Percentiles rank a stretch among this genome's conserved stretches.
These are phyloP conservation scores for Rutstroemia sp. DNA, from an alignment of 2,329 filamentous ascomycete genomes.

Conservation along the genomic window DNA sequence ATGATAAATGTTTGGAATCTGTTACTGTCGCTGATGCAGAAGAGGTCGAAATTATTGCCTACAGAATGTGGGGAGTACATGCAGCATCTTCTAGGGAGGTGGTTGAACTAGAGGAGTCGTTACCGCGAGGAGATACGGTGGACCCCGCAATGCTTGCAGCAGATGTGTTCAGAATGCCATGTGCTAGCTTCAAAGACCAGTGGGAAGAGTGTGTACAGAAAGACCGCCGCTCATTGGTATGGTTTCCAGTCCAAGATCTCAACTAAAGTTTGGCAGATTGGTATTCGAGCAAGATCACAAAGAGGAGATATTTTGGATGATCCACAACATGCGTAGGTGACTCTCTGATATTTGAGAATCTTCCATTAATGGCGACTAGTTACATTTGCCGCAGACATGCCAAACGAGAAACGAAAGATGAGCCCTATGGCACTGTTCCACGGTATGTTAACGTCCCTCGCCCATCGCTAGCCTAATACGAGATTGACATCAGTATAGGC, in stretches of 20 bases:
- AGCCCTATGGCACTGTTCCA: slow-evolving; percentile 91
- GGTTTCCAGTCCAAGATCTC: background rate
- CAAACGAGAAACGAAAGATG: slow-evolving; percentile 77
- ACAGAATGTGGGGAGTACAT: too few species aligned
- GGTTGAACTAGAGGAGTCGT: too few species aligned
- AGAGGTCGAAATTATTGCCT: too few species aligned
- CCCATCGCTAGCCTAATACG: background rate
- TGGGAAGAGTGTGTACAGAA: slow-evolving; percentile 23
- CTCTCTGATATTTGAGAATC: background rate
- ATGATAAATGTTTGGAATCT: too few species aligned
- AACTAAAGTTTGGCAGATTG: slow-evolving; percentile 17
- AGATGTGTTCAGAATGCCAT: slow-evolving; percentile 22
- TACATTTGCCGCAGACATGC: slow-evolving; percentile 13
- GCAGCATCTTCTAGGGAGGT: too few species aligned
- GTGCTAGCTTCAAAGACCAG: slow-evolving; percentile 17
- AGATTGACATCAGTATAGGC: background rate
- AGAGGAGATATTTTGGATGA: slow-evolving; percentile 22
- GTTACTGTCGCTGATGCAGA: too few species aligned
- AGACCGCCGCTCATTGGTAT: background rate
- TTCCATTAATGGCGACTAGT: slow-evolving; percentile 10
- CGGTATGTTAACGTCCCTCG: slow-evolving; percentile 43
- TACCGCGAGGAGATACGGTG: background rate
- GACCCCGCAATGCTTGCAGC: slow-evolving; percentile 16
- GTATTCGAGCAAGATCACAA: slow-evolving; percentile 27
- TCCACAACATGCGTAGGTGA: slow-evolving; percentile 24